Percentiles rank a stretch among this genome's conserved stretches.
phyloP scores from a whole-genome alignment of 2,329 filamentous ascomycete species.

The Fusarium chuoi region DNA sequence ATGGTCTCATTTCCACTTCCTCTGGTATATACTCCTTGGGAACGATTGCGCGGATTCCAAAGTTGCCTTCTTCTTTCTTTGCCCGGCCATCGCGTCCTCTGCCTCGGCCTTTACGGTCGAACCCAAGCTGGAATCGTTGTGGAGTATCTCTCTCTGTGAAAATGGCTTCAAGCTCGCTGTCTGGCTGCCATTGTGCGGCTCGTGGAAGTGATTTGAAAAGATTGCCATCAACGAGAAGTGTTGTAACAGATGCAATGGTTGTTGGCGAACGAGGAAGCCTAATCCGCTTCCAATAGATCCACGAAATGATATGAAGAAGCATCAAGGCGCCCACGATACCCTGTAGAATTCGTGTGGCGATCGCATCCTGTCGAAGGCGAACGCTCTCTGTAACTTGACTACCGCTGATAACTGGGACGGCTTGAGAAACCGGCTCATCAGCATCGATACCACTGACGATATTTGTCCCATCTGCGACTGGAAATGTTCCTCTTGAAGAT shows the following conservation, averaged over 20 bases:
- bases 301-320: slow-evolving; percentile 42
- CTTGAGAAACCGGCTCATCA: slow-evolving; percentile 36
- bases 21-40: slow-evolving; percentile 30
- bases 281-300: slow-evolving; percentile 43
- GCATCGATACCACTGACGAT: slow-evolving; percentile 41
- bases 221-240: slow-evolving; percentile 52
- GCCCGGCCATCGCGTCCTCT: slow-evolving; percentile 25
- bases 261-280: slow-evolving; percentile 47
- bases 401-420: slow-evolving; percentile 38
- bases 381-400: slow-evolving; percentile 24
- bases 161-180: slow-evolving; percentile 27
- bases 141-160: slow-evolving; percentile 25
- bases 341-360: slow-evolving; percentile 50
- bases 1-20: slow-evolving; percentile 40
- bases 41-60: slow-evolving; percentile 35
- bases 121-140: slow-evolving; percentile 35
- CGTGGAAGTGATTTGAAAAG: slow-evolving; percentile 43
- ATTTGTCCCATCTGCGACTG: slow-evolving; percentile 22
- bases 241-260: slow-evolving; percentile 51
- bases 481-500: slow-evolving; percentile 31
- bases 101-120: slow-evolving; percentile 19
- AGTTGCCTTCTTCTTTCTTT: slow-evolving; percentile 31
- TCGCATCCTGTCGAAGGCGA: slow-evolving; percentile 44
- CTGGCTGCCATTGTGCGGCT: slow-evolving; percentile 41
- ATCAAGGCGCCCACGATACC: slow-evolving; percentile 46